phyloP scores from a whole-genome alignment of 306 rosid species.

The Cucumis melo region DNA sequence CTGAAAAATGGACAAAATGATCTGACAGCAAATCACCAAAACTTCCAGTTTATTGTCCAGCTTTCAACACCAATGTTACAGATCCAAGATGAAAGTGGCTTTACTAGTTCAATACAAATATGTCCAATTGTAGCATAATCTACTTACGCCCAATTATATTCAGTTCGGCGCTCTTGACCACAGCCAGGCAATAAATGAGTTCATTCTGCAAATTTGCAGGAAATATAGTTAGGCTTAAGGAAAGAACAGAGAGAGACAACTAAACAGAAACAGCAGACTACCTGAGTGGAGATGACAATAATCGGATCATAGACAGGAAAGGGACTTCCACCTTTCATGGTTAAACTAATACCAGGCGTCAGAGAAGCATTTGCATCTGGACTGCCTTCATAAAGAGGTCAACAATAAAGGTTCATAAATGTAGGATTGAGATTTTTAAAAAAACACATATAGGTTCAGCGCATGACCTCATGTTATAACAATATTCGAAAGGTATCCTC shows the following conservation, averaged over 20 bases:
- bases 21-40: neutral
- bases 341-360: conserved; percentile 56
- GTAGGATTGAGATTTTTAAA: neutral
- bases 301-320: conserved; percentile 65
- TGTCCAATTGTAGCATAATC: conserved; percentile 10
- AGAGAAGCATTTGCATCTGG: conserved; percentile 56
- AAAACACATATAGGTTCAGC: neutral
- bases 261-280: conserved; percentile 13
- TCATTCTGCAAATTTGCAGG: conserved; percentile 39
- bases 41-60: neutral
- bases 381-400: conserved; percentile 37
- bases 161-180: conserved; percentile 63
- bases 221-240: conserved; percentile 12
- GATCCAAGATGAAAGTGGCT: neutral
- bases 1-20: neutral
- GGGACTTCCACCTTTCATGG: conserved; percentile 74
- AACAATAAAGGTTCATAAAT: conserved; percentile 9
- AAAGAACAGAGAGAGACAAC: conserved; percentile 5
- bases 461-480: conserved; percentile 78
- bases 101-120: neutral
- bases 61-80: neutral
- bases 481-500: conserved; percentile 78
- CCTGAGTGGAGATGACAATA: conserved; percentile 66
- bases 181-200: conserved; percentile 76
- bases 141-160: conserved; percentile 87